phyloP scores from a whole-genome alignment of 148 eudicot species.

The Cornus kousa region DNA sequence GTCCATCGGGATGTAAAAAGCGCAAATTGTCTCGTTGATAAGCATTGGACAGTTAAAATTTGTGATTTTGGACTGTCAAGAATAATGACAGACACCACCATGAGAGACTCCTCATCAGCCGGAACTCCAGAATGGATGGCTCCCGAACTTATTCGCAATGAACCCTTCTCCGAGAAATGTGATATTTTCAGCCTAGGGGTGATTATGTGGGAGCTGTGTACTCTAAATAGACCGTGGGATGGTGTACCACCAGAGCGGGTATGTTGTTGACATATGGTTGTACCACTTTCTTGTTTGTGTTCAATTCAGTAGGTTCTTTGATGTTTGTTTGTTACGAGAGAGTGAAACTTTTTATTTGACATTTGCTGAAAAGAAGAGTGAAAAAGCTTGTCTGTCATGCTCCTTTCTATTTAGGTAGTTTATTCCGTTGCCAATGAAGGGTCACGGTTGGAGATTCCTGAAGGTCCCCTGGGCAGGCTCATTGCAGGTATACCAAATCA shows the following conservation, averaged over 20 bases:
- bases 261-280: slow-evolving; percentile 1
- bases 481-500: slow-evolving; percentile 42
- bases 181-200: slow-evolving; percentile 79
- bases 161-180: slow-evolving; percentile 65
- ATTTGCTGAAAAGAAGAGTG: neutral
- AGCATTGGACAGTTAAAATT: slow-evolving; percentile 66
- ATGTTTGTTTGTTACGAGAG: neutral
- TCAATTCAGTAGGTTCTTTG: neutral
- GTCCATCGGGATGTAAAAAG: slow-evolving; percentile 72
- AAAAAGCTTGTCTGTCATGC: neutral
- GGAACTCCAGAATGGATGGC: slow-evolving; percentile 90
- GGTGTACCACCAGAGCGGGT: slow-evolving; percentile 55
- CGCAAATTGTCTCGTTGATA: slow-evolving; percentile 65
- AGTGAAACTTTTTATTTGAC: neutral
- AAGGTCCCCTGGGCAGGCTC: slow-evolving; percentile 70
- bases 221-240: slow-evolving; percentile 57
- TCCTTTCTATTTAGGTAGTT: slow-evolving; percentile 43
- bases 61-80: slow-evolving; percentile 70
- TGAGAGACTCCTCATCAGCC: slow-evolving; percentile 54
- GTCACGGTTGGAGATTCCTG: slow-evolving; percentile 58
- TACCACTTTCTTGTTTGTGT: neutral
- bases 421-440: slow-evolving; percentile 69
- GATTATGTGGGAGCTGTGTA: slow-evolving; percentile 70
- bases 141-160: slow-evolving; percentile 66
- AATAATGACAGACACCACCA: slow-evolving; percentile 35